A percentile compares a stretch with the other conserved stretches of the same genome.
phyloP scores from a whole-genome alignment of 73 alveolate species.

The Paramecium sexaurelia region DNA sequence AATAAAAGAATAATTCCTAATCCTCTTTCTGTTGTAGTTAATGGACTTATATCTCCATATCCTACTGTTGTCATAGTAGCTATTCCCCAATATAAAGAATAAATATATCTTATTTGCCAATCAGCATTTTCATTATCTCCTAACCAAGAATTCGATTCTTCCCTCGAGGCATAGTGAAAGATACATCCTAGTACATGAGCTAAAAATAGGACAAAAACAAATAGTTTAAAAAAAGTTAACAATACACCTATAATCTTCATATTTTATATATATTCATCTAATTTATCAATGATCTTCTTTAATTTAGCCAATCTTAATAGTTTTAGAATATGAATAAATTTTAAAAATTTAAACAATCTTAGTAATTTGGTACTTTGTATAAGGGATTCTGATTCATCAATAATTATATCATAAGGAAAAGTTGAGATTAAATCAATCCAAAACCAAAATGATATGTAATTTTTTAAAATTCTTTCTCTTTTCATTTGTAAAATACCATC shows the following conservation, averaged over 20 bases:
- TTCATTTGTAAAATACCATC: constrained; percentile 72
- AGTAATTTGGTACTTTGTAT: background rate
- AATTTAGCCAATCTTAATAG: constrained; percentile 10
- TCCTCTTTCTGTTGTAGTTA: constrained; percentile 63
- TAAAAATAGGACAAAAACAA: constrained; percentile 1
- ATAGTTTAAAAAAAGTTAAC: constrained; percentile 8
- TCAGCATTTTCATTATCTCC: background rate
- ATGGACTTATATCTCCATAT: constrained; percentile 77
- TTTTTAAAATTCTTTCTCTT: constrained; percentile 59
- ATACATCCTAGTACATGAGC: constrained; percentile 17
- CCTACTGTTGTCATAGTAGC: constrained; percentile 82
- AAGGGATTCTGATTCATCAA: background rate
- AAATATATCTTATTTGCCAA: constrained; percentile 59
- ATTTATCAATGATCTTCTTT: background rate
- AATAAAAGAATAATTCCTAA: constrained; percentile 69
- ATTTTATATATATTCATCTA: background rate
- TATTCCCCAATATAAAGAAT: constrained; percentile 76
- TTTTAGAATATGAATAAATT: background rate
- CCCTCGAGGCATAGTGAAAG: background rate
- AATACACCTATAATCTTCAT: background rate
- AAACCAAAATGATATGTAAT: constrained; percentile 61
- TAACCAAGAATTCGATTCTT: background rate
- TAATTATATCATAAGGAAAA: background rate
- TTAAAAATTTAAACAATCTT: background rate
- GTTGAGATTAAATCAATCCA: constrained; percentile 28